These are phyloP conservation scores for Rhizophlyctis rosea DNA, from an alignment of 192 early-diverging fungal species.

Conservation along the genomic window DNA sequence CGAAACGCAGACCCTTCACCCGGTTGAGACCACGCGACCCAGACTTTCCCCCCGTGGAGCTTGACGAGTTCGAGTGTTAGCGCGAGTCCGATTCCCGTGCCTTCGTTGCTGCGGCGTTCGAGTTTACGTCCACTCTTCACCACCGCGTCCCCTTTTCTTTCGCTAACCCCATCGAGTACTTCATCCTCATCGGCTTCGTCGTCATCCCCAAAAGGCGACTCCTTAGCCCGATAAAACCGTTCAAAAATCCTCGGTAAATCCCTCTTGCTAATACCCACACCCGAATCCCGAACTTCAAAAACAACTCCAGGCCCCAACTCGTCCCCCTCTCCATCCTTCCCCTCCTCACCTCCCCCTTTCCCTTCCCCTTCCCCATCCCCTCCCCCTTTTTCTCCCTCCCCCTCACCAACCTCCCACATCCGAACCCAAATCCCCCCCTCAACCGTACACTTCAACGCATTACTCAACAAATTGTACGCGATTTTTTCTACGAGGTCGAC, in stretches of 20 bases:
- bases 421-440: slow-evolving; percentile 32
- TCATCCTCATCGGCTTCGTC: no score
- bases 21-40: slow-evolving; percentile 28
- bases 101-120: slow-evolving; percentile 29
- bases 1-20: slow-evolving; percentile 11
- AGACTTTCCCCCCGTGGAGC: slow-evolving; percentile 41
- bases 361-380: no score
- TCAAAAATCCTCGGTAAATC: slow-evolving; percentile 42
- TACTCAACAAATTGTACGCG: slow-evolving; percentile 41
- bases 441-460: slow-evolving; percentile 54
- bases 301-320: no score
- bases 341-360: no score
- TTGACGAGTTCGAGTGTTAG: slow-evolving; percentile 45
- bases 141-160: no score
- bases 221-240: slow-evolving; percentile 44
- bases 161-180: no score
- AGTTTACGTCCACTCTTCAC: no score
- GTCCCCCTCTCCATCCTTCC: no score
- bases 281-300: slow-evolving; percentile 18
- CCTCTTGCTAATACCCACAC: slow-evolving; percentile 42
- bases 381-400: no score
- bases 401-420: slow-evolving; percentile 12
- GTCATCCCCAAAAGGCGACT: no score
- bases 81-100: slow-evolving; percentile 54
- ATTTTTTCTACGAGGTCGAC: slow-evolving; percentile 18